Conservation (phyloP, 805 yeast species). For the Cyberlindnera americana region DNA sequence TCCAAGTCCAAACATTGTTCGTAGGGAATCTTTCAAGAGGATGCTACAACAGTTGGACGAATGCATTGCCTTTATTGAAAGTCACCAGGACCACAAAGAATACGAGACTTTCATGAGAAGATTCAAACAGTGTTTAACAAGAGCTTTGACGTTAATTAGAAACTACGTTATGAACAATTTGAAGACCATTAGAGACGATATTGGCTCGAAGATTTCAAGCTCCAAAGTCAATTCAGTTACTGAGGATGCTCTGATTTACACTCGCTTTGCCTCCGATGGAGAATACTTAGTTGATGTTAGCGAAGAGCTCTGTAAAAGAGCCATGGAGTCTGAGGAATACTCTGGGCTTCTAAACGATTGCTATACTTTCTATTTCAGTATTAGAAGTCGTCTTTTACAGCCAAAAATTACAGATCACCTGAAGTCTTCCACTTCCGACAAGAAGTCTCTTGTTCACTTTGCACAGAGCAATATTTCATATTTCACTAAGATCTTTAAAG, state of each 20-base stretch:
- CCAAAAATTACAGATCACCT: constrained; percentile 39
- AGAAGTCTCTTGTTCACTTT: constrained; percentile 47
- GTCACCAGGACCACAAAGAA: constrained; percentile 53
- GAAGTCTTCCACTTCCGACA: constrained; percentile 25
- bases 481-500: constrained; percentile 54
- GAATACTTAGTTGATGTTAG: constrained; percentile 35
- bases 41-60: constrained; percentile 58
- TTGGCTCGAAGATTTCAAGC: constrained; percentile 25
- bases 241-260: constrained; percentile 62
- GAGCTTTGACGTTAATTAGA: constrained; percentile 72
- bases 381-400: constrained; percentile 48
- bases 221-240: constrained; percentile 37
- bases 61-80: constrained; percentile 58
- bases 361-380: constrained; percentile 55
- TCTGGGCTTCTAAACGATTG: constrained; percentile 67
- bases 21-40: constrained; percentile 49
- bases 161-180: constrained; percentile 52
- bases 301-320: constrained; percentile 36
- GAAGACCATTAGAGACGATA: constrained; percentile 31
- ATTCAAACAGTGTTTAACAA: constrained; percentile 78
- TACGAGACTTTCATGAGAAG: constrained; percentile 62
- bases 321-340: constrained; percentile 47
- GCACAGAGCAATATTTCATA: constrained; percentile 61
- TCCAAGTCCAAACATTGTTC: constrained; percentile 66
- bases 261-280: constrained; percentile 51